These are phyloP conservation scores for Backusella westeae DNA, from an alignment of 192 early-diverging fungal genomes.

Conservation along the genomic window DNA sequence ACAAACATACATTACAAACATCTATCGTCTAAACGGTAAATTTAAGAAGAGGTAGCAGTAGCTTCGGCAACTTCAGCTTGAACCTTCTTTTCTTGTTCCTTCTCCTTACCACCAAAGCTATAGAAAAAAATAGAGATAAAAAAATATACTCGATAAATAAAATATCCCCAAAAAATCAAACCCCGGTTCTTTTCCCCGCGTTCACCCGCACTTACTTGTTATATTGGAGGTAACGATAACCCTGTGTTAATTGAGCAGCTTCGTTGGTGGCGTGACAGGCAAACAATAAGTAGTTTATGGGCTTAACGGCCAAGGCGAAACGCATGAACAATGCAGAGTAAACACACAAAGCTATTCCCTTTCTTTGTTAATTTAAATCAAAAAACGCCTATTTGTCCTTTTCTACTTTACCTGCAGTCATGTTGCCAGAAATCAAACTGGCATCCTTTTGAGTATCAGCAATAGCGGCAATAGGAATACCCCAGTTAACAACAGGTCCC, in stretches of 20 bases:
- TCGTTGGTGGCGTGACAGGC: conserved; percentile 94
- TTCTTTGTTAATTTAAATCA: neutral
- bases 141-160: neutral
- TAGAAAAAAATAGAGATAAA: neutral
- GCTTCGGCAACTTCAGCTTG: neutral
- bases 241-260: conserved; percentile 83
- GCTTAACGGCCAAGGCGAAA: conserved; percentile 91
- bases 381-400: neutral
- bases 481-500: conserved; percentile 83
- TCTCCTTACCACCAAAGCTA: conserved; percentile 43
- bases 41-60: conserved; percentile 1
- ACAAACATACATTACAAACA: neutral
- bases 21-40: neutral
- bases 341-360: conserved; percentile 66
- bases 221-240: conserved; percentile 79
- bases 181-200: neutral
- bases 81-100: neutral
- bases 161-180: neutral
- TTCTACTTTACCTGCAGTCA: conserved; percentile 69
- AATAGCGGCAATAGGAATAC: conserved; percentile 93
- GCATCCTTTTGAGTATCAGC: conserved; percentile 89
- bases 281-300: conserved; percentile 89
- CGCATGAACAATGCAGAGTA: conserved; percentile 95
- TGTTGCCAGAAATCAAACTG: conserved; percentile 90
- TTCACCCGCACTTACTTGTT: conserved; percentile 52